These are phyloP conservation scores for Chamaecrista fasciculata DNA, from an alignment of 306 rosid species.

Conservation along the genomic window DNA sequence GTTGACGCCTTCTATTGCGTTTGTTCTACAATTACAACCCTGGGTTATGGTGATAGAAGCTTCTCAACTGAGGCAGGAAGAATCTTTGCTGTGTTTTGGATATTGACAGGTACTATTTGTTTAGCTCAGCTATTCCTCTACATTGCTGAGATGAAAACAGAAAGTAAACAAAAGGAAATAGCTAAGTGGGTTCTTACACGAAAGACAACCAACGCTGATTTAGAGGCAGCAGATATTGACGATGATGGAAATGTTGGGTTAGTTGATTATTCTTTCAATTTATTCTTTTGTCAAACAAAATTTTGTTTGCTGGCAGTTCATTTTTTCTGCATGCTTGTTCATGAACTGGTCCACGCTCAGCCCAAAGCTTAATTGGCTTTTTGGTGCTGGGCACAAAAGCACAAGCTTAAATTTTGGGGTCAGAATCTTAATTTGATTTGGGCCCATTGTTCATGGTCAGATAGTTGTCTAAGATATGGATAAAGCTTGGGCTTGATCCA, in stretches of 20 bases:
- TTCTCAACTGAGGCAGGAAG: constrained; percentile 77
- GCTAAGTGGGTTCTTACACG: constrained; percentile 63
- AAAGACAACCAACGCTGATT: constrained; percentile 50
- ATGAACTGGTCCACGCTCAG: not conserved
- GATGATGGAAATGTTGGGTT: constrained; percentile 66
- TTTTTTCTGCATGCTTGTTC: not conserved
- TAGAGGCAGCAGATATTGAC: constrained; percentile 90
- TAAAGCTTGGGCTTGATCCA: not conserved
- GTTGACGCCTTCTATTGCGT: constrained; percentile 49
- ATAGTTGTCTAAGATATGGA: not conserved
- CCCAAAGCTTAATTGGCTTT: not conserved
- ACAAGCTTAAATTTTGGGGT: not conserved
- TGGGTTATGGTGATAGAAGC: constrained; percentile 76
- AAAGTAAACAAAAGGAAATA: constrained; percentile 54
- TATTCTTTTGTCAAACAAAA: too few relatives aligned
- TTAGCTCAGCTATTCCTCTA: constrained; percentile 81
- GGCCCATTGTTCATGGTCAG: not conserved
- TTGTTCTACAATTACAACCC: constrained; percentile 49
- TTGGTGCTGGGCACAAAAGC: not conserved
- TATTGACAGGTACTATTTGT: constrained; percentile 60
- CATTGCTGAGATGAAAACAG: constrained; percentile 69
- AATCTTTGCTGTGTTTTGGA: constrained; percentile 77
- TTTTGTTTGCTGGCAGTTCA: not conserved
- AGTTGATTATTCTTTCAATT: constrained; percentile 37
- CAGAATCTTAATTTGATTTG: too few relatives aligned